Conservation (phyloP, 176 grass and related monocot species). For the Tuctoria greenei region DNA sequence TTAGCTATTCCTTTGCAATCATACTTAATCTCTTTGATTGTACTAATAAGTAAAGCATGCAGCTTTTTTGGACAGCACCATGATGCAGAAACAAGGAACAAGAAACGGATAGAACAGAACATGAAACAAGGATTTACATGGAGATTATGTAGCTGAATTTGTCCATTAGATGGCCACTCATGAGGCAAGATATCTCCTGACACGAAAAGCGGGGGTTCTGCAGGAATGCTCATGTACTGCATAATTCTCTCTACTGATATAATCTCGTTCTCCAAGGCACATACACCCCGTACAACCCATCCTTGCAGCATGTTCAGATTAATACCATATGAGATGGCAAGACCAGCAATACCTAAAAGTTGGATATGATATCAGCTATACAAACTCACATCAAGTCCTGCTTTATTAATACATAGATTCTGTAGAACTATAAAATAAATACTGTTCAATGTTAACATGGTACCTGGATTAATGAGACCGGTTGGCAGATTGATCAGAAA, state of each 20-base stretch:
- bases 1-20: background rate
- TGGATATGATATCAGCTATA: background rate
- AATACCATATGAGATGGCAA: slow-evolving; percentile 82
- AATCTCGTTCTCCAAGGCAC: slow-evolving; percentile 69
- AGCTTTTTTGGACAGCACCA: background rate
- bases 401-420: background rate
- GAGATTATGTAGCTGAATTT: slow-evolving; percentile 57
- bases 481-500: slow-evolving; percentile 54
- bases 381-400: background rate
- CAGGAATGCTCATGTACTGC: slow-evolving; percentile 71
- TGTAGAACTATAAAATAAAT: background rate
- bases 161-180: slow-evolving; percentile 57
- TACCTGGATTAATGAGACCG: slow-evolving; percentile 79
- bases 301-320: slow-evolving; percentile 77
- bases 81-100: background rate
- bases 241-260: slow-evolving; percentile 89
- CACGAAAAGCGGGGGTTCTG: slow-evolving; percentile 61
- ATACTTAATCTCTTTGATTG: background rate
- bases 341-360: slow-evolving; percentile 66
- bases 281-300: slow-evolving; percentile 67
- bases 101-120: background rate
- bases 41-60: background rate
- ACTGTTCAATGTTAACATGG: background rate
- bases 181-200: slow-evolving; percentile 43
- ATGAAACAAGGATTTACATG: slow-evolving; percentile 50